phyloP scores from a whole-genome alignment of 1,284 basidiomycete genomes.

The Cutaneotrichosporon curvatum region DNA sequence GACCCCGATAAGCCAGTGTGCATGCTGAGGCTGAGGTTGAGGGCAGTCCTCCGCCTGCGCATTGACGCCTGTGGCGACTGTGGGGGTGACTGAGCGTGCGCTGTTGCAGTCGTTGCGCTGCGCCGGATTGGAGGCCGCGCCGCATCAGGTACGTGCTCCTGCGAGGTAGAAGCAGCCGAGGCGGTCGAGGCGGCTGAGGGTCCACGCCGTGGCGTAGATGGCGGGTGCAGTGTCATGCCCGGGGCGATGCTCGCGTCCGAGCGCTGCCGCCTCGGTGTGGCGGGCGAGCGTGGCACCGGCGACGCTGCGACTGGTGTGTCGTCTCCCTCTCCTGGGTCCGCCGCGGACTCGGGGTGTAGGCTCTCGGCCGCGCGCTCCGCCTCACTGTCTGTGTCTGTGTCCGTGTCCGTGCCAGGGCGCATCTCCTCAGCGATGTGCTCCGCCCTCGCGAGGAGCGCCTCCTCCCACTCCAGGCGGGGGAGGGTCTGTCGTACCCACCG shows the following conservation, averaged over 20 bases:
- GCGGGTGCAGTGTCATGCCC: slow-evolving; percentile 1
- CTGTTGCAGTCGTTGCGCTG: too few relatives aligned
- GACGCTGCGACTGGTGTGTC: slow-evolving; percentile 4
- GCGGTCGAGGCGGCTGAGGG: too few relatives aligned
- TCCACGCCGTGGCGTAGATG: not conserved
- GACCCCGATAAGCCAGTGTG: slow-evolving; percentile 19
- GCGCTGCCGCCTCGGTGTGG: slow-evolving; percentile 1
- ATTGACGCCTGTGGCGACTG: slow-evolving; percentile 1
- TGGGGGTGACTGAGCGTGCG: too few relatives aligned
- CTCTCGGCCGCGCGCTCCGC: not conserved
- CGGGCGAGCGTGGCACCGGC: not conserved
- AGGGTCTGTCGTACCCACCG: slow-evolving; percentile 67
- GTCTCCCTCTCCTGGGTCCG: not conserved
- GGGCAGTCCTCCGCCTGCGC: slow-evolving; percentile 22
- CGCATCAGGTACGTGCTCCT: not conserved
- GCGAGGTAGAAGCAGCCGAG: not conserved
- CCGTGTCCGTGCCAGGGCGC: not conserved
- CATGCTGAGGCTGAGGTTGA: slow-evolving; percentile 11
- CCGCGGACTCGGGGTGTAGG: not conserved
- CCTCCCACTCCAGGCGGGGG: slow-evolving; percentile 48
- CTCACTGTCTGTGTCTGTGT: slow-evolving; percentile 1
- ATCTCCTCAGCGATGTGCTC: slow-evolving; percentile 1
- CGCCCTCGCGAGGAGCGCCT: slow-evolving; percentile 7
- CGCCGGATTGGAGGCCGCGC: not conserved
- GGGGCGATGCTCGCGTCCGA: not conserved